Conservation (phyloP, 2,329 filamentous ascomycete genomes). For the Fusarium sp. region DNA sequence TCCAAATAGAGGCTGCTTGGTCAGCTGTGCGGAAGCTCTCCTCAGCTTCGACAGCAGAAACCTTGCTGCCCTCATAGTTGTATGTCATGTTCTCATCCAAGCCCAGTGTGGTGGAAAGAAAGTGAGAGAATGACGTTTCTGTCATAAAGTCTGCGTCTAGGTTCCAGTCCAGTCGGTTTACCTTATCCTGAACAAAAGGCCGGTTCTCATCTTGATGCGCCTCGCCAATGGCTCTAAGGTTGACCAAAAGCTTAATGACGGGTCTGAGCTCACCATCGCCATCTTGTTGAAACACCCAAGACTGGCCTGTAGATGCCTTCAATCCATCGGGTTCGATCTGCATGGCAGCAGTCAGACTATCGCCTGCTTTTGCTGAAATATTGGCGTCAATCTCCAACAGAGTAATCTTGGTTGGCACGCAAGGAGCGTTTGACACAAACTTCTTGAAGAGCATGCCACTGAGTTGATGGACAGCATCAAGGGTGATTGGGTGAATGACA, state of each 20-base stretch:
- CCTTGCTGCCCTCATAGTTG: conserved; percentile 3
- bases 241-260: conserved; percentile 3
- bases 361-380: neutral
- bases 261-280: neutral
- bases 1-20: conserved; percentile 17
- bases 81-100: conserved; percentile 12
- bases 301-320: conserved; percentile 6
- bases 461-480: conserved; percentile 15
- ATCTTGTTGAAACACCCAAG: conserved; percentile 12
- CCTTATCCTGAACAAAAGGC: conserved; percentile 10
- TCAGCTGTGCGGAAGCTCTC: conserved; percentile 1
- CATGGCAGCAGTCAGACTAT: conserved; percentile 15
- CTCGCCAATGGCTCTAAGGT: conserved; percentile 8
- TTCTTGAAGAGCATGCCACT: conserved; percentile 15
- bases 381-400: conserved; percentile 4
- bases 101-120: conserved; percentile 1
- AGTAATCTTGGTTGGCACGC: conserved; percentile 8
- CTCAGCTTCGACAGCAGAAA: neutral
- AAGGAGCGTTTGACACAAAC: conserved; percentile 19
- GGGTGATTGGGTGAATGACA: conserved; percentile 10
- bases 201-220: conserved; percentile 6
- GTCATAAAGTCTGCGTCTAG: conserved; percentile 4
- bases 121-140: conserved; percentile 1
- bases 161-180: conserved; percentile 6
- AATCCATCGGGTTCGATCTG: conserved; percentile 3